Percentiles rank a stretch among this genome's conserved stretches.
Conservation (phyloP, 768 basidiomycete species). For the Termitomyces sp. region DNA sequence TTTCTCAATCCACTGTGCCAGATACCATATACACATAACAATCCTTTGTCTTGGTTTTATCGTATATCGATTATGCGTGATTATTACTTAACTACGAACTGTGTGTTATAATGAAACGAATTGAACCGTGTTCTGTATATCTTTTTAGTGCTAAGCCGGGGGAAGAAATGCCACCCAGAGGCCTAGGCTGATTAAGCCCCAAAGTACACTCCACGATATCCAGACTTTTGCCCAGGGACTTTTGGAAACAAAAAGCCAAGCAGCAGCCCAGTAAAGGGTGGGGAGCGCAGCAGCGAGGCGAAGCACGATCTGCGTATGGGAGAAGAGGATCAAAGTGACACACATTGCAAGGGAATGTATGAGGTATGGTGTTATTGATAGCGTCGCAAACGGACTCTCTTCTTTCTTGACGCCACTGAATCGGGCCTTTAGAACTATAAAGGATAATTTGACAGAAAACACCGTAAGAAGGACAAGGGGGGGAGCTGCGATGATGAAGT, state of each 20-base stretch:
- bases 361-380: constrained; percentile 59
- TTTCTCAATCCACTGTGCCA: background rate
- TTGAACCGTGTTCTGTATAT: background rate
- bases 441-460: constrained; percentile 26
- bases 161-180: constrained; percentile 87
- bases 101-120: background rate
- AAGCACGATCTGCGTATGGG: constrained; percentile 85
- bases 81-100: background rate
- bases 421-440: background rate
- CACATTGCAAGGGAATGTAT: constrained; percentile 64
- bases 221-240: constrained; percentile 46
- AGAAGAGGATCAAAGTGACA: constrained; percentile 64
- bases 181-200: constrained; percentile 65
- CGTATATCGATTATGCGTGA: background rate
- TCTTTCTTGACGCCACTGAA: background rate
- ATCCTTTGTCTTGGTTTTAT: background rate
- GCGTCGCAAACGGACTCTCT: constrained; percentile 27
- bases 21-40: background rate
- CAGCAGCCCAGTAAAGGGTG: constrained; percentile 81
- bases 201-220: constrained; percentile 74
- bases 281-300: constrained; percentile 76
- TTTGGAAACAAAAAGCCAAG: constrained; percentile 45
- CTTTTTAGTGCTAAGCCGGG: constrained; percentile 54
- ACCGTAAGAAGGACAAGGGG: constrained; percentile 47
- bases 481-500: constrained; percentile 77